phyloP scores from a whole-genome alignment of 345 rosid species.

The Linum tenue region DNA sequence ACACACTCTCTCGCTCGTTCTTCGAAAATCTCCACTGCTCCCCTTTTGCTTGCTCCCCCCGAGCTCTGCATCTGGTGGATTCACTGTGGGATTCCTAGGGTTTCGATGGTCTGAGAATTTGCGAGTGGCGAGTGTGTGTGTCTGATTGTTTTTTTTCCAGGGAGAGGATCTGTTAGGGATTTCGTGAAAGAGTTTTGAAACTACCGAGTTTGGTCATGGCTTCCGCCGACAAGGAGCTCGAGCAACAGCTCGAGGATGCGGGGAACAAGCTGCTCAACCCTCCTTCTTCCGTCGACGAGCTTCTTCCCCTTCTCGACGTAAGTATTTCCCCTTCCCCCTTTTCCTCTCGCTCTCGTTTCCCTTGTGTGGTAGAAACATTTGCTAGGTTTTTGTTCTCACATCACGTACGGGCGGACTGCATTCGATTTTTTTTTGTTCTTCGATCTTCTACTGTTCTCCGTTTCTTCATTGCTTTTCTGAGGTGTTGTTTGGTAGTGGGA shows the following conservation, averaged over 20 bases:
- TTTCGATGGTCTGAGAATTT: slow-evolving; percentile 30
- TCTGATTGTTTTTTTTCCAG: slow-evolving; percentile 9
- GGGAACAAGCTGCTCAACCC: slow-evolving; percentile 61
- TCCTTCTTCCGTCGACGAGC: slow-evolving; percentile 59
- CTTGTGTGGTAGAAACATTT: background rate
- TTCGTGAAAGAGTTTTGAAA: background rate
- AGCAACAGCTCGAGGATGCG: slow-evolving; percentile 55
- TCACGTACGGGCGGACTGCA: background rate
- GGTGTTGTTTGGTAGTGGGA: background rate
- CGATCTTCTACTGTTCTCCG: too few relatives aligned
- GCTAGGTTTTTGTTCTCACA: background rate
- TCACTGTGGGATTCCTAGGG: slow-evolving; percentile 12
- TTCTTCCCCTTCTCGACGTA: slow-evolving; percentile 78
- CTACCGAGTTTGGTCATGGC: slow-evolving; percentile 27
- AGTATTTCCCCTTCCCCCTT: slow-evolving; percentile 11
- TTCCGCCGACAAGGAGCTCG: slow-evolving; percentile 52
- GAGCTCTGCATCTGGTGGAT: slow-evolving; percentile 6
- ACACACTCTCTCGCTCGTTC: background rate
- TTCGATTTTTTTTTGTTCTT: background rate
- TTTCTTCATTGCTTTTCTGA: background rate
- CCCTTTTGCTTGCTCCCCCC: slow-evolving; percentile 2
- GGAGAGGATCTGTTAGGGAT: background rate
- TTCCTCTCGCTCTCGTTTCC: background rate
- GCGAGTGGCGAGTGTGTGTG: slow-evolving; percentile 19
- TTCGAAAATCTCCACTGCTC: slow-evolving; percentile 18